Conservation (phyloP, 768 basidiomycete genomes). For the Naganishia friedmannii region DNA sequence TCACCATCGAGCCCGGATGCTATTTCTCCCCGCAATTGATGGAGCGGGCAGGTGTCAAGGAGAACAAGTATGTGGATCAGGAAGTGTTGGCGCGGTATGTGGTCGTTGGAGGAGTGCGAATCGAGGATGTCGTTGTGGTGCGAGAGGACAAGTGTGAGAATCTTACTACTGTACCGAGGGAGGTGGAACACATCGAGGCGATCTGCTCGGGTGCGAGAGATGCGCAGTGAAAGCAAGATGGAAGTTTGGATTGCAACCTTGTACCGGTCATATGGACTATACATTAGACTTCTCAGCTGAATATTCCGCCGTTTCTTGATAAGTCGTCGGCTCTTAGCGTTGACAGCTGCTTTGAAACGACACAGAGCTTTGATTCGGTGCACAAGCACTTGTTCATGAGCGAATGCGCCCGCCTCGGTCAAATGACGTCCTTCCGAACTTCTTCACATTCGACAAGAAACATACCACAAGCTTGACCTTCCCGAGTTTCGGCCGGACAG, state of each 20-base stretch:
- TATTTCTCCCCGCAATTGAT: conserved; percentile 76
- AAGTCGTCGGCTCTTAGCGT: no score
- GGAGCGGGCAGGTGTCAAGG: conserved; percentile 44
- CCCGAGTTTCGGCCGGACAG: conserved; percentile 97
- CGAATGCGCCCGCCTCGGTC: no score
- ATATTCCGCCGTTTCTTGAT: no score
- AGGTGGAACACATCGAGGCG: conserved; percentile 74
- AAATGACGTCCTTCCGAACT: no score
- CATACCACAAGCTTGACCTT: conserved; percentile 93
- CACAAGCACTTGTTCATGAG: no score
- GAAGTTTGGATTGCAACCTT: no score
- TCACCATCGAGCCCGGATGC: conserved; percentile 84
- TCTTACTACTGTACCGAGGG: conserved; percentile 78
- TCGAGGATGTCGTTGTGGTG: conserved; percentile 87
- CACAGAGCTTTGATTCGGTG: no score
- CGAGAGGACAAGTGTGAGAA: conserved; percentile 73
- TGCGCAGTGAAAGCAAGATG: background rate
- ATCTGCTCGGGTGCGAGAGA: conserved; percentile 67
- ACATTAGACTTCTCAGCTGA: background rate
- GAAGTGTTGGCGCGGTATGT: conserved; percentile 70
- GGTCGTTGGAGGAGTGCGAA: conserved; percentile 82
- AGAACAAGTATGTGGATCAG: conserved; percentile 62
- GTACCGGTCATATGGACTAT: background rate
- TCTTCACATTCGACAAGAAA: no score
- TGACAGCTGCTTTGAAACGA: no score